Conservation (phyloP, 148 eudicot genomes). For the Fagopyrum esculentum region DNA sequence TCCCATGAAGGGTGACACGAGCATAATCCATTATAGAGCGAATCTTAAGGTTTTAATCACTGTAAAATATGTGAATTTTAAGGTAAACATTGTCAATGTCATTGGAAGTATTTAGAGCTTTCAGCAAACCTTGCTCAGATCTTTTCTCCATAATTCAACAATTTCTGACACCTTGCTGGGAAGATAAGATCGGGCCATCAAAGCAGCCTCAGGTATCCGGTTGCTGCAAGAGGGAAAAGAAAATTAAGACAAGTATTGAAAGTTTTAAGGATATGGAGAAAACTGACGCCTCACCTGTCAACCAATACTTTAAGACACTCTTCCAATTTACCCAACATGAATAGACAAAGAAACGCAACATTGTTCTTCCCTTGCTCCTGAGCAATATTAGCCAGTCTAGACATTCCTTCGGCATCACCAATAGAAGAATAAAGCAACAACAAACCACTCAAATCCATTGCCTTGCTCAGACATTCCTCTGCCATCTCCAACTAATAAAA, state of each 20-base stretch:
- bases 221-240: slow-evolving; percentile 56
- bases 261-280: background rate
- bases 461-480: slow-evolving; percentile 80
- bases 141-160: slow-evolving; percentile 89
- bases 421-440: slow-evolving; percentile 92
- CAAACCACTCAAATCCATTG: slow-evolving; percentile 95
- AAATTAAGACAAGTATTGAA: slow-evolving; percentile 12
- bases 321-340: slow-evolving; percentile 91
- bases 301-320: slow-evolving; percentile 89
- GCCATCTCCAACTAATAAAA: slow-evolving; percentile 79
- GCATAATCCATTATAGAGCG: background rate
- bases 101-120: background rate
- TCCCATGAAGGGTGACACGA: background rate
- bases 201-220: slow-evolving; percentile 97
- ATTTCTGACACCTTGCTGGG: slow-evolving; percentile 96
- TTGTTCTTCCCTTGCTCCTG: slow-evolving; percentile 91
- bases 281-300: slow-evolving; percentile 48
- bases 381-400: slow-evolving; percentile 68
- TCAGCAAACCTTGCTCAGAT: slow-evolving; percentile 67
- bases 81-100: background rate
- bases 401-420: slow-evolving; percentile 93
- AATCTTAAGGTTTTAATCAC: background rate
- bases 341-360: slow-evolving; percentile 89
- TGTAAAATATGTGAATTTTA: background rate
- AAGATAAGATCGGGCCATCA: slow-evolving; percentile 96